Conservation (phyloP, 129 eudicot species). For the Sambucus nigra region DNA sequence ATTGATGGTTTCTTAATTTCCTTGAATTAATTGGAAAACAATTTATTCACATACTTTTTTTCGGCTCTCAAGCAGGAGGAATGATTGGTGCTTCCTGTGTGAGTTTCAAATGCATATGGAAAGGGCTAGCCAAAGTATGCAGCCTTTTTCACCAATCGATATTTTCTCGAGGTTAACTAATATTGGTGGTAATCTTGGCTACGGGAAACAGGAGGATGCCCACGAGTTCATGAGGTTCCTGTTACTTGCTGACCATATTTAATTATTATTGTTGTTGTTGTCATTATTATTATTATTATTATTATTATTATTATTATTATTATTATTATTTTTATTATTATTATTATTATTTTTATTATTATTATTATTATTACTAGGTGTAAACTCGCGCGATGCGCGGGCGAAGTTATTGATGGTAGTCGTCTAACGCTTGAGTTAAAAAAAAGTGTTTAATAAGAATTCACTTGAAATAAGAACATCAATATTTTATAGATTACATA, state of each 20-base stretch:
- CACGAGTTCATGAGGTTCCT: slow-evolving; percentile 94
- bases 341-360: too few relatives aligned
- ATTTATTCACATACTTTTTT: background rate
- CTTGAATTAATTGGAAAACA: slow-evolving; percentile 2
- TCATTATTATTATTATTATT: too few relatives aligned
- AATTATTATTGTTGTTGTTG: slow-evolving; percentile 2
- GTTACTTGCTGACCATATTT: slow-evolving; percentile 5
- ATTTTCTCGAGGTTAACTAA: slow-evolving; percentile 82
- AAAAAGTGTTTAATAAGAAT: too few relatives aligned
- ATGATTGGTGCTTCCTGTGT: slow-evolving; percentile 91
- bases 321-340: too few relatives aligned
- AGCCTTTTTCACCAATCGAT: slow-evolving; percentile 80
- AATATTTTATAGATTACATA: too few relatives aligned
- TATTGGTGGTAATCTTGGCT: slow-evolving; percentile 93
- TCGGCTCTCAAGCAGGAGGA: slow-evolving; percentile 49
- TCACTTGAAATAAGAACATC: too few relatives aligned
- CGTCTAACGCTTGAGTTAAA: too few relatives aligned
- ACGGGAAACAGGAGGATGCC: slow-evolving; percentile 96
- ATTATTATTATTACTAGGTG: too few relatives aligned
- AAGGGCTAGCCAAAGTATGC: slow-evolving; percentile 53
- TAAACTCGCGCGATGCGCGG: too few relatives aligned
- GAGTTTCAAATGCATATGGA: slow-evolving; percentile 76
- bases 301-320: too few relatives aligned
- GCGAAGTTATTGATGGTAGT: too few relatives aligned
- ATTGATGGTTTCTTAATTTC: background rate